Percentiles rank a stretch among this genome's conserved stretches.
Conservation (phyloP, 2,329 filamentous ascomycete genomes). For the Tolypocladium guangdongense region DNA sequence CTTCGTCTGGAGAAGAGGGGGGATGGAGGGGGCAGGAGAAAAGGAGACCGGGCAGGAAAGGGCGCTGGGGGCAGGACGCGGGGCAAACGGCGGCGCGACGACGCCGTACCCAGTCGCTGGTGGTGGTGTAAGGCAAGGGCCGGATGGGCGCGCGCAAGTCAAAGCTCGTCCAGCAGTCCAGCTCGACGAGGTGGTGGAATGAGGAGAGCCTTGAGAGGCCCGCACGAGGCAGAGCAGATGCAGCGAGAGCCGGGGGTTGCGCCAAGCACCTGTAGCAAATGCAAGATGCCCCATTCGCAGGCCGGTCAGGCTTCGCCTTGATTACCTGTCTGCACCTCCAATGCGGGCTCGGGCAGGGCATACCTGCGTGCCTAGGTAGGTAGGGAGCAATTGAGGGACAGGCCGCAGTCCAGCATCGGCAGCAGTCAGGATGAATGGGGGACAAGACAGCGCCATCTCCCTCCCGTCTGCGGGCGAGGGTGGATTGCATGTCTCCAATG, state of each 20-base stretch:
- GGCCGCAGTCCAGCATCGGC: too few species aligned
- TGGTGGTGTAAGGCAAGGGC: not conserved
- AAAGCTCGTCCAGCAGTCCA: not conserved
- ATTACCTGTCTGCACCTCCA: not conserved
- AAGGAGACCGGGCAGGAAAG: not conserved
- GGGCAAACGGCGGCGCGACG: not conserved
- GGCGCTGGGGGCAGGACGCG: not conserved
- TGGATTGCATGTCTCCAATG: not conserved
- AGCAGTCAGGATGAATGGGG: not conserved
- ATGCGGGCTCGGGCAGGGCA: not conserved
- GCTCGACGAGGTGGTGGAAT: not conserved
- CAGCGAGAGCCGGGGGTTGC: not conserved
- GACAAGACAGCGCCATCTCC: not conserved
- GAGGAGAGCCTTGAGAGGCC: too few species aligned
- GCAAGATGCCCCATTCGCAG: not conserved
- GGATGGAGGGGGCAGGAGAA: not conserved
- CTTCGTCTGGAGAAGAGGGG: not conserved
- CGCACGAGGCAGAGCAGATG: not conserved
- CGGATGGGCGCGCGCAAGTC: not conserved
- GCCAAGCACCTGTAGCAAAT: not conserved
- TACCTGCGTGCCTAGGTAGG: too few species aligned
- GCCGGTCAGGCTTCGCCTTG: not conserved
- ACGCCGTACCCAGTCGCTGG: not conserved
- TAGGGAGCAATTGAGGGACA: too few species aligned
- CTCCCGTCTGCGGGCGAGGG: not conserved